Base-by-base conservation (phyloP, 1,139 yeast species). In the Taphrina betulina region DNA sequence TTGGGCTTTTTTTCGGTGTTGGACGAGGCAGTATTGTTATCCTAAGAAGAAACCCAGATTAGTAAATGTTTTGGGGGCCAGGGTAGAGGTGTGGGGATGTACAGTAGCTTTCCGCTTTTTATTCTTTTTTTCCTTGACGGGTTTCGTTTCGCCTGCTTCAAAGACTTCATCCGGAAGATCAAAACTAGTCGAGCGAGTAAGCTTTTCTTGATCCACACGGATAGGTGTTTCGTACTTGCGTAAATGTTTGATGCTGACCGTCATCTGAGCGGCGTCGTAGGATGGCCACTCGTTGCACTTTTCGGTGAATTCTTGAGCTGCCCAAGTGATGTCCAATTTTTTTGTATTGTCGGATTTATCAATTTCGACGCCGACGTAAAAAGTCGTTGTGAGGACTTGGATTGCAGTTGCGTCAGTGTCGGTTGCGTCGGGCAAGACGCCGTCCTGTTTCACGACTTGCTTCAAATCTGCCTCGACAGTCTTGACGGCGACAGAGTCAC, bases 81-180 rank as follows among this genome's bases (percentile, higher is more conserved):
- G n/a, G n/a, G n/a, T n/a, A n/a, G n/a, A n/a, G n/a, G n/a, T n/a
- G n/a, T n/a, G n/a, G n/a, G n/a, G n/a, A n/a, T n/a, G n/a, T n/a
- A n/a, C n/a, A n/a, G 38, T 33, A 4, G 50, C 56, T 36, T 43
- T 52, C 10, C 50, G 50, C 43, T 52, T 52, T 37, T 43, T 43
- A 36, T 14, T 52, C 53, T 53, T 53, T 41, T 43, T 44, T 17
- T 53, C 42, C 46, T n/a, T 29, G 24, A 44, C 45, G 7, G 57
- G 53, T 29, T 41, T 81, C 83, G 7, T 71, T 66, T 92, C 97
- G 8, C 82, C 92, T 62, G 84, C 94, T 3, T 72, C 81, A 66
- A 84, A 92, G 8, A 90, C 96, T 64, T 83, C 89, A 65, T 80
- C 80, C 14, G 96, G 96, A 37, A 92, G 72, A 63, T 90, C 95